Base-by-base conservation (phyloP, 257 asterid genomes). In the Petrea volubilis region DNA sequence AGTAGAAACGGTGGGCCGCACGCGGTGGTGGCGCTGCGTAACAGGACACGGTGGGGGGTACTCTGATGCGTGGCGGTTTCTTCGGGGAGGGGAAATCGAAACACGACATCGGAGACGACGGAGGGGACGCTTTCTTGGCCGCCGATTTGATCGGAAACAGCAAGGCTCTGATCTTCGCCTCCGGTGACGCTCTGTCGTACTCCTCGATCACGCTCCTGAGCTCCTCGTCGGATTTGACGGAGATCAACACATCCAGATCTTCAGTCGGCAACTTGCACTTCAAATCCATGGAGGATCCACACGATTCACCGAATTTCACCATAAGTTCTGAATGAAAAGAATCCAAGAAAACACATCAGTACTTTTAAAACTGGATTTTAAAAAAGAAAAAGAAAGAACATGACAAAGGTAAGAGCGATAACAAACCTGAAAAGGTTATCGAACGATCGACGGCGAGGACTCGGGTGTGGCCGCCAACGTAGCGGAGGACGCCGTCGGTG, bases 381-480 rank as follows among this genome's bases (percentile, higher is more conserved):
- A 12, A 7, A 1, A 25, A 27, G 43, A 60, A 23, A 28, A 24
- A 50, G 36, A 14, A 31, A 14, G 43, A 6, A 0, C 49, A n/a
- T n/a, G 9, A 23, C 13, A 17, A n/a, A 76, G 14, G 18, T 7
- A 6, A 38, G 13, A 10, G 44, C 14, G 2, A 38, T 2, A 10
- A 33, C 38, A 7, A 7, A 84, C 89, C 89, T 67, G 86, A 27
- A 56, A 34, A 79, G 0, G 86, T 28, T 50, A 81, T 5, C 13
- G 83, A 68, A 24, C 78, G 86, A 64, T 84, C 84, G 56, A 93
- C 87, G 38, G 96, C 49, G 72, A 93, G 93, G 49, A 88, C 87
- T 24, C 98, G 93, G 8, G 93, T 90, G 77, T 55, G 67, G 2
- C 98, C 98, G 63, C 97, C 96, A 70, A 70, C 61, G 83, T 92